phyloP scores from a whole-genome alignment of 106 monocot species.

The Apostasia ramifera region DNA sequence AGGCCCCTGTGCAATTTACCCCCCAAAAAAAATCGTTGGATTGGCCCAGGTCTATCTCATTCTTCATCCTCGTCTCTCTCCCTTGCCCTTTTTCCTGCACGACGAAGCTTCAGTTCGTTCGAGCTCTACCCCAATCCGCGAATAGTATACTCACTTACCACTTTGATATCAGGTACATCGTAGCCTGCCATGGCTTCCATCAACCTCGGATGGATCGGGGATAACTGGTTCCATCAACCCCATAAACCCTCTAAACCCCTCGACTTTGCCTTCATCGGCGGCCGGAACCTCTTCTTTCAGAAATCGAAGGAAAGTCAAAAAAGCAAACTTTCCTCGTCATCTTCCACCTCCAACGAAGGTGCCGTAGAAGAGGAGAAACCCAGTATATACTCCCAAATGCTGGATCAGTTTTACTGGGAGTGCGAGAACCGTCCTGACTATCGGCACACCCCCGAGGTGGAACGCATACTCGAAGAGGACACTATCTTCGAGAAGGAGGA shows the following conservation, averaged over 20 bases:
- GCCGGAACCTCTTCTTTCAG: slow-evolving; percentile 31
- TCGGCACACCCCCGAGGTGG: slow-evolving; percentile 72
- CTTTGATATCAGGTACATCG: too few relatives aligned
- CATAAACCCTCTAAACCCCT: slow-evolving; percentile 20
- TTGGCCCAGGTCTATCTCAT: too few relatives aligned
- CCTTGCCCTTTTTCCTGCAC: too few relatives aligned
- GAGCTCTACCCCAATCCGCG: too few relatives aligned
- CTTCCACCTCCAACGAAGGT: not conserved
- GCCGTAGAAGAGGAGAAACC: slow-evolving; percentile 2
- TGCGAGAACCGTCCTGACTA: slow-evolving; percentile 56
- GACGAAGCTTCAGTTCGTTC: too few relatives aligned
- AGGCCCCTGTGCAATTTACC: too few relatives aligned
- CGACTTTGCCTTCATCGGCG: slow-evolving; percentile 67
- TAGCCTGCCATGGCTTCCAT: slow-evolving; percentile 49
- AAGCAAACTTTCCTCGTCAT: slow-evolving; percentile 4
- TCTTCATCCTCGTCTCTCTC: too few relatives aligned
- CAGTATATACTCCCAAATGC: slow-evolving; percentile 44
- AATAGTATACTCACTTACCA: too few relatives aligned
- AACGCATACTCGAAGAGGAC: slow-evolving; percentile 56
- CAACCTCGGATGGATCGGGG: slow-evolving; percentile 60
- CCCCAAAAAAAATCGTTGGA: too few relatives aligned
- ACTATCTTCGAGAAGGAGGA: slow-evolving; percentile 44
- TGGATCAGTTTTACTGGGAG: slow-evolving; percentile 83
- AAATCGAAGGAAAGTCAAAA: slow-evolving; percentile 12
- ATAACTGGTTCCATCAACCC: slow-evolving; percentile 60